phyloP scores from a whole-genome alignment of 2,329 filamentous ascomycete species.

The Boeremia lycopersici region DNA sequence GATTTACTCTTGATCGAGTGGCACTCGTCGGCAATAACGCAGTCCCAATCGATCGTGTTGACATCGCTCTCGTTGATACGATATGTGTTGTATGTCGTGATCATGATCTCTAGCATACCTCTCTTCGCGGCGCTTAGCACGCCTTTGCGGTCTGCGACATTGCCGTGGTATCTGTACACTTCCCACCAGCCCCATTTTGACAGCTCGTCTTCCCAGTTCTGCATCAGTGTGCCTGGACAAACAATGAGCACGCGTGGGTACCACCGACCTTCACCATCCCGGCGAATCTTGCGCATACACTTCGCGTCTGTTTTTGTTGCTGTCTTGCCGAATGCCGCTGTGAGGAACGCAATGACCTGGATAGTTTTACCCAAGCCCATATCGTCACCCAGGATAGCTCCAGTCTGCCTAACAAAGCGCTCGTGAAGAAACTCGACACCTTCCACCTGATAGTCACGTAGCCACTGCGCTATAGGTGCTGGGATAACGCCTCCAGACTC shows the following conservation, averaged over 20 bases:
- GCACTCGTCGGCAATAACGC: slow-evolving; percentile 91
- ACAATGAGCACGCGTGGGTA: slow-evolving; percentile 86
- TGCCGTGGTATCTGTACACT: slow-evolving; percentile 79
- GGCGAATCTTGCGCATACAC: slow-evolving; percentile 83
- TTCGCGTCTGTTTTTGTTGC: slow-evolving; percentile 85
- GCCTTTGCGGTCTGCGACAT: slow-evolving; percentile 66
- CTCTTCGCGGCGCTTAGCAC: slow-evolving; percentile 73
- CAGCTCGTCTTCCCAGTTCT: slow-evolving; percentile 90
- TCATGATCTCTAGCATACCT: slow-evolving; percentile 84
- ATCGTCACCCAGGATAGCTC: slow-evolving; percentile 90
- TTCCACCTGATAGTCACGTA: slow-evolving; percentile 88
- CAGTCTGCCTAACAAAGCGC: slow-evolving; percentile 87
- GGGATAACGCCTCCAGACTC: slow-evolving; percentile 83
- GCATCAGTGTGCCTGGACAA: slow-evolving; percentile 85
- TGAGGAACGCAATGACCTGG: slow-evolving; percentile 90
- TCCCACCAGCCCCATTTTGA: slow-evolving; percentile 96
- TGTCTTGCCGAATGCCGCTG: slow-evolving; percentile 91
- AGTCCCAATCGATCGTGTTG: slow-evolving; percentile 91
- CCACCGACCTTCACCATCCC: slow-evolving; percentile 65
- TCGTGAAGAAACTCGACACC: slow-evolving; percentile 86
- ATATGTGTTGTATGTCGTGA: slow-evolving; percentile 94
- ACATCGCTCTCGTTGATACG: slow-evolving; percentile 74
- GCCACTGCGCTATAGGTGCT: slow-evolving; percentile 85
- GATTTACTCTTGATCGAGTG: slow-evolving; percentile 82
- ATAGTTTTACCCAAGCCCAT: slow-evolving; percentile 98